These are phyloP conservation scores for Phylloporus sp. DNA, from an alignment of 768 basidiomycete species.

Conservation along the genomic window DNA sequence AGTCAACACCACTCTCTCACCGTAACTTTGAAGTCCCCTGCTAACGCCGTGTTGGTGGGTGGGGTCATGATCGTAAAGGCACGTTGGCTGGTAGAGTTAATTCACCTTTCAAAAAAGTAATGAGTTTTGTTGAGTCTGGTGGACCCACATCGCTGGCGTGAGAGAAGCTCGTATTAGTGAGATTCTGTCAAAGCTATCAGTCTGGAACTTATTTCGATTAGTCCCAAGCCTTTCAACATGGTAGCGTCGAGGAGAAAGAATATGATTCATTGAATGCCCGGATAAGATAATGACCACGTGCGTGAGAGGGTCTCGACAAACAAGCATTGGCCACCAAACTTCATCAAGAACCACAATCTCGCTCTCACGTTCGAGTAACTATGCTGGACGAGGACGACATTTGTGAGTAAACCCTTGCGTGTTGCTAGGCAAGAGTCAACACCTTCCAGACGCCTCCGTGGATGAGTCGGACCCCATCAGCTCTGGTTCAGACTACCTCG, in stretches of 20 bases:
- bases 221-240: neutral
- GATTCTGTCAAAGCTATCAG: neutral
- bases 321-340: neutral
- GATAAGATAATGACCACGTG: neutral
- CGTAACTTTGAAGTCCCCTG: neutral
- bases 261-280: too few species aligned
- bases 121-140: neutral
- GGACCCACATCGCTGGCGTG: too few species aligned
- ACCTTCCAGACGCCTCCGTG: neutral
- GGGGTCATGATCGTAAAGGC: neutral
- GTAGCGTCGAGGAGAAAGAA: neutral
- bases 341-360: neutral
- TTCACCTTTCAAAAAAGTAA: neutral
- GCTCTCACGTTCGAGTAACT: neutral
- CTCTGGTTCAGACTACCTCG: conserved; percentile 8
- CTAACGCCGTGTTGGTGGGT: neutral
- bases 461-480: neutral
- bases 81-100: neutral
- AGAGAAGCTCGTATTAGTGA: neutral
- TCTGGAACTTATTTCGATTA: neutral
- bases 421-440: conserved; percentile 49
- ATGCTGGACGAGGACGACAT: neutral
- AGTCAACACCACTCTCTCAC: neutral
- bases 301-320: neutral
- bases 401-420: conserved; percentile 29